Evolutionary conservation across 495 filamentous ascomycete genomes (phyloP).

Genomic region (Penicillium maclennaniae): DNA sequence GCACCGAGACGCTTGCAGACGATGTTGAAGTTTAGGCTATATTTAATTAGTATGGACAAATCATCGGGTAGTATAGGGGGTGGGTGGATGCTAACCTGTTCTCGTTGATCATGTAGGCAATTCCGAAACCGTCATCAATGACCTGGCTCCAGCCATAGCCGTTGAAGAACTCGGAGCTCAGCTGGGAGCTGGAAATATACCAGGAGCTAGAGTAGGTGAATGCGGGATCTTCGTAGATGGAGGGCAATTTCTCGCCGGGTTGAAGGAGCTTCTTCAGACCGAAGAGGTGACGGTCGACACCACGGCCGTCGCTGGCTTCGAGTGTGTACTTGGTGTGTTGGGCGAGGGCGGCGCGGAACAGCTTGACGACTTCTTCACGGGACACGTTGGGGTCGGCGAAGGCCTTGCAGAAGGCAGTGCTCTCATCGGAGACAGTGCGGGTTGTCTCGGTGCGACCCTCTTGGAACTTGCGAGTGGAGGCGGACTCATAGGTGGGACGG

Average conservation of each 20-base stretch:
- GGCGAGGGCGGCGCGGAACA: constrained; percentile 77
- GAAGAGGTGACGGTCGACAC: constrained; percentile 95
- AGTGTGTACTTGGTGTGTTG: constrained; percentile 86
- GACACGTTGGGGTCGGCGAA: constrained; percentile 65
- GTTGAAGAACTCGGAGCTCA: constrained; percentile 96
- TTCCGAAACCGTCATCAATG: constrained; percentile 91
- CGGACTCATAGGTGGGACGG: constrained; percentile 97
- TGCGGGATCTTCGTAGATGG: constrained; percentile 80
- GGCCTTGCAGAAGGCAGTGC: constrained; percentile 83
- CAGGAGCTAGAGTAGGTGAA: constrained; percentile 81
- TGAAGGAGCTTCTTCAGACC: constrained; percentile 88
- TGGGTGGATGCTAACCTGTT: constrained; percentile 52
- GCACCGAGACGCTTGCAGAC: constrained; percentile 88
- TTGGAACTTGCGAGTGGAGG: constrained; percentile 90
- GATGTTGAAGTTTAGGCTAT: constrained; percentile 95
- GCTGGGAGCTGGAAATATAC: constrained; percentile 84
- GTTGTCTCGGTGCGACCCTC: constrained; percentile 96
- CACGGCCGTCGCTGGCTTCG: constrained; percentile 84
- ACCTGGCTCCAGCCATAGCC: constrained; percentile 99
- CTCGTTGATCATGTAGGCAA: constrained; percentile 99
- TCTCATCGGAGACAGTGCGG: constrained; percentile 86
- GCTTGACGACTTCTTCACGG: constrained; percentile 59
- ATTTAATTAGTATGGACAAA: constrained; percentile 16
- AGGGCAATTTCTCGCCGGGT: constrained; percentile 77
- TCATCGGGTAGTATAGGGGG: background rate